phyloP scores from a whole-genome alignment of 495 filamentous ascomycete genomes.

The Thermochaetoides thermophila region DNA sequence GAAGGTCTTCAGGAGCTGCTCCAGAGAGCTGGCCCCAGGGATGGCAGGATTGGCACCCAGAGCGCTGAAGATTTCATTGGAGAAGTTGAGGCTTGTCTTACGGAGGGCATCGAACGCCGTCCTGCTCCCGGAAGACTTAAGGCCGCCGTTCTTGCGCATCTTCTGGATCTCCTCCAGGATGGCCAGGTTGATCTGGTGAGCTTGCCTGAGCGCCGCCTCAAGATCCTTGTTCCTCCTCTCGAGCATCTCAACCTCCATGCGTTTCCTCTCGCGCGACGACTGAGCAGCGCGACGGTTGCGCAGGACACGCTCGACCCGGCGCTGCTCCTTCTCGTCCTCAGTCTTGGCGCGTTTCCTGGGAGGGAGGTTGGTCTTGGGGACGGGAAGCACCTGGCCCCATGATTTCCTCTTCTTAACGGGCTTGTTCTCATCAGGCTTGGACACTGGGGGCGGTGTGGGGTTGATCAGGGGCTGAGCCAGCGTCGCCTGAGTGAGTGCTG shows the following conservation, averaged over 20 bases:
- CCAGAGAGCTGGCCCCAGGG: constrained; percentile 12
- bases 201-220: constrained; percentile 45
- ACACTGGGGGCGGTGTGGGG: constrained; percentile 7
- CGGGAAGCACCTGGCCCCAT: constrained; percentile 94
- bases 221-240: constrained; percentile 63
- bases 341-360: constrained; percentile 97
- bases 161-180: constrained; percentile 51
- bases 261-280: constrained; percentile 89
- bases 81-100: constrained; percentile 35
- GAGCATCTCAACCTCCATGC: constrained; percentile 80
- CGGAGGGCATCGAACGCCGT: constrained; percentile 20
- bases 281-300: constrained; percentile 92
- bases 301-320: constrained; percentile 90
- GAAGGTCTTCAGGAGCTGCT: constrained; percentile 24
- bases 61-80: constrained; percentile 35
- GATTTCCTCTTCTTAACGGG: constrained; percentile 92
- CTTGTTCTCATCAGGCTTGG: constrained; percentile 46
- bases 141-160: constrained; percentile 41
- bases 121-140: constrained; percentile 9
- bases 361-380: constrained; percentile 91
- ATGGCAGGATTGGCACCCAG: constrained; percentile 20
- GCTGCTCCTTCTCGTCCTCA: constrained; percentile 96
- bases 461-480: not conserved
- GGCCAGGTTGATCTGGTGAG: constrained; percentile 49
- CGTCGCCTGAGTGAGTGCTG: constrained; percentile 3